phyloP scores from a whole-genome alignment of 331 rosid genomes.

The Malus hybrid region DNA sequence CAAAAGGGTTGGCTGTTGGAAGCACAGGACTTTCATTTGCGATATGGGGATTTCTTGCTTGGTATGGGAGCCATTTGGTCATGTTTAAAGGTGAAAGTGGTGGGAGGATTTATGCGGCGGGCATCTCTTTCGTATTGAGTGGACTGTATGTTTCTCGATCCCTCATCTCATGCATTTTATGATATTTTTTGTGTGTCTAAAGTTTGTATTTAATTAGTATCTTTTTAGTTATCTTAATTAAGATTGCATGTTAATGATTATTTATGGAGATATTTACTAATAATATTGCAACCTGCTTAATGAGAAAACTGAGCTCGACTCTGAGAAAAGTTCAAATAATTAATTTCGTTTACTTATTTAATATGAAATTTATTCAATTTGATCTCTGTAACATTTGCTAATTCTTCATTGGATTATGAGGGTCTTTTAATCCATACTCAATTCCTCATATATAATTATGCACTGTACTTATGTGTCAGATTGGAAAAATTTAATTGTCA shows the following conservation, averaged over 20 bases:
- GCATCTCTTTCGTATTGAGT: constrained; percentile 74
- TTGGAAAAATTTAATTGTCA: no score
- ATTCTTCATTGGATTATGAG: background rate
- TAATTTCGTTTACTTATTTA: background rate
- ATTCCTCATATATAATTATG: no score
- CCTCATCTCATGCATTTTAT: background rate
- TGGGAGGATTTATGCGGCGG: constrained; percentile 88
- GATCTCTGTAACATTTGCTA: background rate
- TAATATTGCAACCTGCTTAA: background rate
- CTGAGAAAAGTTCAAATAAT: background rate
- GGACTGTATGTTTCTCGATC: constrained; percentile 55
- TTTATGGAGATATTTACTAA: background rate
- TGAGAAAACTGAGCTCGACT: background rate
- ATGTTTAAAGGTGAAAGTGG: constrained; percentile 88
- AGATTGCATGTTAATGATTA: background rate
- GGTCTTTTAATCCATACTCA: background rate
- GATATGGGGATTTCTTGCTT: constrained; percentile 93
- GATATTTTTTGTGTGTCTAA: background rate
- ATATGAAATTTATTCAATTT: background rate
- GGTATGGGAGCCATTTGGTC: constrained; percentile 93
- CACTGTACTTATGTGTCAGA: no score
- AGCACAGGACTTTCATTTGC: constrained; percentile 73
- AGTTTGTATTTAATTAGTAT: background rate
- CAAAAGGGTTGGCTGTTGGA: constrained; percentile 86
- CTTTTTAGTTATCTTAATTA: background rate